Conservation (phyloP, 345 rosid species). For the Arabis hirsuta region DNA sequence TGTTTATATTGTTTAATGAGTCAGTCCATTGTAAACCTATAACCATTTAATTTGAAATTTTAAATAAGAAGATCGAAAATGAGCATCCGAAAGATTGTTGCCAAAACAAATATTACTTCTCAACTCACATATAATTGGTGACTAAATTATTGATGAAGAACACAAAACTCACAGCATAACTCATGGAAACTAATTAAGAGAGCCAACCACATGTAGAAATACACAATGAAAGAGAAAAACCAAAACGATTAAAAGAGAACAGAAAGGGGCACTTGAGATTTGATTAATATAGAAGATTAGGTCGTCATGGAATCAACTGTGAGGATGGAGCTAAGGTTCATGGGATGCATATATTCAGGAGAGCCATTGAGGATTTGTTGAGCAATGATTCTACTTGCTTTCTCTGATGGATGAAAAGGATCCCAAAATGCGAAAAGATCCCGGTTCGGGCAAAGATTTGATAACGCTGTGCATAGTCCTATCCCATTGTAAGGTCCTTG, state of each 20-base stretch:
- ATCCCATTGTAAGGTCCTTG: constrained; percentile 81
- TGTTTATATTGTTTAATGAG: background rate
- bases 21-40: background rate
- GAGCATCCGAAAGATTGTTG: constrained; percentile 5
- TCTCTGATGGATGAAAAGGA: constrained; percentile 83
- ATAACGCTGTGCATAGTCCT: constrained; percentile 68
- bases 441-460: constrained; percentile 68
- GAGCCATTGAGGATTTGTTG: constrained; percentile 57
- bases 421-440: constrained; percentile 74
- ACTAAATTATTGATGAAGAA: constrained; percentile 32
- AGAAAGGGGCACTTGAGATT: constrained; percentile 19
- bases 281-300: constrained; percentile 13
- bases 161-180: constrained; percentile 39
- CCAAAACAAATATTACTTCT: background rate
- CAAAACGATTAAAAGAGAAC: background rate
- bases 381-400: constrained; percentile 67
- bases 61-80: background rate
- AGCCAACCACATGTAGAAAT: constrained; percentile 11
- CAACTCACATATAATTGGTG: constrained; percentile 24
- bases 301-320: constrained; percentile 56
- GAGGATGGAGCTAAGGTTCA: constrained; percentile 76
- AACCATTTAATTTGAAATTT: background rate
- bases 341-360: constrained; percentile 64
- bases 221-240: background rate
- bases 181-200: constrained; percentile 19